A percentile compares a stretch with the other conserved stretches of the same genome.
Conservation (phyloP, 1,284 basidiomycete species). For the Austroboletus sp. region DNA sequence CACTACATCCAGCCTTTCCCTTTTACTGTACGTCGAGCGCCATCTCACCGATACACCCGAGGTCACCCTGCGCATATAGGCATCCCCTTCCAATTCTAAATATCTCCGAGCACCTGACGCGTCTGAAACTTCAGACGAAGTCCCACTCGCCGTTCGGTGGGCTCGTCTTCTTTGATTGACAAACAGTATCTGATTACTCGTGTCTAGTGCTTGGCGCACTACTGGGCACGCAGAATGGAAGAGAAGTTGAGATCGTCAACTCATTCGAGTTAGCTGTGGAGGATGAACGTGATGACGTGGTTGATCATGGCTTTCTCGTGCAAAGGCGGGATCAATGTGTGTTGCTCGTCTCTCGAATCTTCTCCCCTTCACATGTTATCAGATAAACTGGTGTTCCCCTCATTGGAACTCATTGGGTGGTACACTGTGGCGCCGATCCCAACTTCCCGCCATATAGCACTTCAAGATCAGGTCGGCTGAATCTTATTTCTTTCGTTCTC, state of each 20-base stretch:
- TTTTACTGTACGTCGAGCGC: constrained; percentile 53
- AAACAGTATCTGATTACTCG: not conserved
- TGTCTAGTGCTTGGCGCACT: constrained; percentile 80
- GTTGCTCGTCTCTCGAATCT: constrained; percentile 25
- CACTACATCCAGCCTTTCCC: constrained; percentile 60
- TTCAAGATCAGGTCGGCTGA: constrained; percentile 75
- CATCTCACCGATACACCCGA: not conserved
- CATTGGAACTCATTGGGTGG: constrained; percentile 94
- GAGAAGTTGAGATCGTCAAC: constrained; percentile 94
- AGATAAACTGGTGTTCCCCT: constrained; percentile 98
- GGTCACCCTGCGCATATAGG: constrained; percentile 40
- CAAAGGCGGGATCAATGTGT: constrained; percentile 85
- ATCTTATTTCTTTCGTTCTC: not conserved
- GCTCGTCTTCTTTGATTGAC: constrained; percentile 17
- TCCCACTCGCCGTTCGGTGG: constrained; percentile 59
- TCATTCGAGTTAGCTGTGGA: constrained; percentile 83
- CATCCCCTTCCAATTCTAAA: constrained; percentile 95
- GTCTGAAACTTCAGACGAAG: constrained; percentile 69
- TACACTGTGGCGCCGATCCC: constrained; percentile 80
- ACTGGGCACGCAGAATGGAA: constrained; percentile 88
- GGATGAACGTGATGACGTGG: constrained; percentile 41
- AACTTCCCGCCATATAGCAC: constrained; percentile 62
- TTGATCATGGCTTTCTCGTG: constrained; percentile 78
- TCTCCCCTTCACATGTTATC: constrained; percentile 7
- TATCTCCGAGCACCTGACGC: constrained; percentile 90